These are phyloP conservation scores for Entelexis paramagnoliae DNA, from an alignment of 1,139 yeast species.

Conservation along the genomic window DNA sequence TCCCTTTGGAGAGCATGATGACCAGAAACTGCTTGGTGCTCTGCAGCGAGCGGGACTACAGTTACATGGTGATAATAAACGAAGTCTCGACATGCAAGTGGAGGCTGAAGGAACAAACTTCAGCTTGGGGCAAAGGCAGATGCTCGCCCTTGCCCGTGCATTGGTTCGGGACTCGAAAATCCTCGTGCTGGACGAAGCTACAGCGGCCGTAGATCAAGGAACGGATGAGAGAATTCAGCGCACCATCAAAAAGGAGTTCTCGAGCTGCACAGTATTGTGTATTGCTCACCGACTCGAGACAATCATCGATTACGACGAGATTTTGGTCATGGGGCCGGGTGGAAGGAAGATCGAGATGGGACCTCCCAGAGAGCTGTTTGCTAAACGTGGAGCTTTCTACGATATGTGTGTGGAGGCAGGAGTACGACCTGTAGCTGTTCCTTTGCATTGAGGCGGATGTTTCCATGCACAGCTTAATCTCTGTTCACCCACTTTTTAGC, in stretches of 20 bases:
- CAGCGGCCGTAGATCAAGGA: conserved; percentile 69
- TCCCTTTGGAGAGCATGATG: conserved; percentile 47
- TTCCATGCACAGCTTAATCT: not conserved
- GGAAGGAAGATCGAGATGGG: conserved; percentile 32
- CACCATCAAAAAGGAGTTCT: conserved; percentile 51
- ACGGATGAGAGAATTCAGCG: conserved; percentile 61
- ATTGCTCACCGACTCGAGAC: conserved; percentile 72
- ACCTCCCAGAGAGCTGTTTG: conserved; percentile 36
- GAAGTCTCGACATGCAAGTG: conserved; percentile 53
- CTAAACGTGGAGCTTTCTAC: conserved; percentile 38
- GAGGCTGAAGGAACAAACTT: conserved; percentile 67
- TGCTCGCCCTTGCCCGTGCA: conserved; percentile 67
- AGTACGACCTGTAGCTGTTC: conserved; percentile 16
- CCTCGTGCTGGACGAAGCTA: conserved; percentile 71
- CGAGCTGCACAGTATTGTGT: conserved; percentile 57
- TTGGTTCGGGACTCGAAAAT: conserved; percentile 56
- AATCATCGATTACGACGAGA: conserved; percentile 52
- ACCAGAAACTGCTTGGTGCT: conserved; percentile 47
- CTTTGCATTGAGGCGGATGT: not conserved
- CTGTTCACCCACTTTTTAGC: too few species aligned
- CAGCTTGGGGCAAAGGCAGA: conserved; percentile 68
- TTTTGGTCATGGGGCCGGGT: conserved; percentile 58
- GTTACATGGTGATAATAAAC: conserved; percentile 35
- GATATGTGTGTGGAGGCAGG: conserved; percentile 45
- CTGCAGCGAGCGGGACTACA: conserved; percentile 45